Conservation (phyloP, 2,329 filamentous ascomycete species). For the Pseudogymnoascus sp. region DNA sequence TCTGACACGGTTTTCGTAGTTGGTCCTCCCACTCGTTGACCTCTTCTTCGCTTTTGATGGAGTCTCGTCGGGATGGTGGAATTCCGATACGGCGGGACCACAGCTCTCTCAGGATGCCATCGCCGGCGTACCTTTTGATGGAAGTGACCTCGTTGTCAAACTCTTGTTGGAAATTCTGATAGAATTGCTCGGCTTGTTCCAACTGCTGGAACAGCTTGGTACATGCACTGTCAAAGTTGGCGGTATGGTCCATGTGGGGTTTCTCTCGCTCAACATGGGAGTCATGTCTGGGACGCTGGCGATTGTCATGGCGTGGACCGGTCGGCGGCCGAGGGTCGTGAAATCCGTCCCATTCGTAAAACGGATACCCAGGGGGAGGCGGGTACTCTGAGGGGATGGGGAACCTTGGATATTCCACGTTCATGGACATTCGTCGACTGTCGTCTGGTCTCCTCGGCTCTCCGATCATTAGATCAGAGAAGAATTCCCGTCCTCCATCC, state of each 20-base stretch:
- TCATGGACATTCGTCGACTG: neutral
- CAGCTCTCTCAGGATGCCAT: conserved; percentile 14
- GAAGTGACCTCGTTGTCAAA: conserved; percentile 17
- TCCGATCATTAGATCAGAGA: neutral
- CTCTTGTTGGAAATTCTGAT: conserved; percentile 17
- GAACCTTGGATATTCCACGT: neutral
- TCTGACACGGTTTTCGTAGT: neutral
- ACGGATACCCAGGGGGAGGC: neutral
- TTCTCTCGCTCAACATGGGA: neutral
- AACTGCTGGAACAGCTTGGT: conserved; percentile 16
- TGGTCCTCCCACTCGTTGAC: neutral
- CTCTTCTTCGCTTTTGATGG: neutral
- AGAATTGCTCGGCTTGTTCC: conserved; percentile 18
- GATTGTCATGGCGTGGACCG: neutral
- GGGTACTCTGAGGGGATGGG: neutral
- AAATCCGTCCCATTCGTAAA: neutral
- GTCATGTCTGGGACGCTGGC: neutral
- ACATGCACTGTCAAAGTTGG: neutral
- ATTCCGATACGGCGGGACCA: conserved; percentile 18
- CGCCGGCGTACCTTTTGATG: conserved; percentile 16
- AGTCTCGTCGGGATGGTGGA: conserved; percentile 13
- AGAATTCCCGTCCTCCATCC: neutral
- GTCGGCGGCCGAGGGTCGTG: neutral
- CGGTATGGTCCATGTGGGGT: neutral
- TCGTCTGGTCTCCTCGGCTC: neutral